phyloP scores from a whole-genome alignment of 768 basidiomycete species.

The Psilocybe cyanescens region DNA sequence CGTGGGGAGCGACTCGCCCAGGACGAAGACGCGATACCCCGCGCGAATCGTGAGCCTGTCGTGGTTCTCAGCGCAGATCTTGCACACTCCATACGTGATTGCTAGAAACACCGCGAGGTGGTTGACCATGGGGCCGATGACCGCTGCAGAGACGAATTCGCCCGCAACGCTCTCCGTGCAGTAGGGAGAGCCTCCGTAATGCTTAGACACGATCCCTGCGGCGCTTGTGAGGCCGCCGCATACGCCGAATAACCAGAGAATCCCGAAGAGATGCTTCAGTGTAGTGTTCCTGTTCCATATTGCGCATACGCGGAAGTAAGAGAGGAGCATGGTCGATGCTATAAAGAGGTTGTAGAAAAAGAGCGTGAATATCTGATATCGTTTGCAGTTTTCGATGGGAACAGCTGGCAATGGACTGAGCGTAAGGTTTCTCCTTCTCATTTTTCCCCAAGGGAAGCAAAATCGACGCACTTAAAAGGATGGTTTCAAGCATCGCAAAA shows the following conservation, averaged over 20 bases:
- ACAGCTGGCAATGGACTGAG: background rate
- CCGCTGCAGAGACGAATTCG: background rate
- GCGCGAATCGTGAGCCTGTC: background rate
- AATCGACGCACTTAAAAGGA: slow-evolving; percentile 3
- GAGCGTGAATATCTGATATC: background rate
- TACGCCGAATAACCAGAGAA: background rate
- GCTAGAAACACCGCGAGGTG: background rate
- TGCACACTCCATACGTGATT: slow-evolving; percentile 3
- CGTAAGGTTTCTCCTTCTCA: background rate
- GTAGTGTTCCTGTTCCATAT: background rate
- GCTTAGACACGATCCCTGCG: background rate
- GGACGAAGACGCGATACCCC: background rate
- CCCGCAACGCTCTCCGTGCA: background rate
- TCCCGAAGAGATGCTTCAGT: background rate
- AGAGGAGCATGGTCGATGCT: slow-evolving; percentile 4
- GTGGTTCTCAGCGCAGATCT: background rate
- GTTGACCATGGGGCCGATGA: background rate
- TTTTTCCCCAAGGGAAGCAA: background rate
- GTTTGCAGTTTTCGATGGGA: slow-evolving; percentile 1
- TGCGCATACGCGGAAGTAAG: slow-evolving; percentile 6
- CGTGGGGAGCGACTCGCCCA: slow-evolving; percentile 7
- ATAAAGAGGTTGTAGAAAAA: slow-evolving; percentile 7
- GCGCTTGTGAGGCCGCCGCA: slow-evolving; percentile 1
- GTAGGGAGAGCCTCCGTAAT: background rate
- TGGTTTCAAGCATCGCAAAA: background rate